Base-by-base conservation (phyloP, 1,139 yeast genomes). In the Protomyces inundatus region DNA sequence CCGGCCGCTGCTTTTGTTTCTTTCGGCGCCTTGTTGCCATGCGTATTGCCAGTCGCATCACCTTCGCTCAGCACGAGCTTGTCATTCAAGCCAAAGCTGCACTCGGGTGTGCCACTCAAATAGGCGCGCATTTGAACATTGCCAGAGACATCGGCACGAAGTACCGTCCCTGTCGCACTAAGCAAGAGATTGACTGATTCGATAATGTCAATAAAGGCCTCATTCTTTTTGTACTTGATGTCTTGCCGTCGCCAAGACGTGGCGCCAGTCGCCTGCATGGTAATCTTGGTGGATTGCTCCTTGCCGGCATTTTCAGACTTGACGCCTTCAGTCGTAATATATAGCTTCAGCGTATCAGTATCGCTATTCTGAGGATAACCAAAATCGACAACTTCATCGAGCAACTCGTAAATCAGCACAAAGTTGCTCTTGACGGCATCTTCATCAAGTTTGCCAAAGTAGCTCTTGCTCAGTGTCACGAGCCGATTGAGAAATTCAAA, bases 301-400 rank as follows among this genome's bases (percentile, higher is more conserved):
- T 56, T 51, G 42, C 57, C 48, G 10, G 64, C 52, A 30, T 56
- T 62, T 48, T 68, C 70, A 32, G 69, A 64, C 59, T 68, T 61
- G 54, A 69, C 68, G 34, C 69, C 76, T 52, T 75, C 77, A 4
- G 76, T 74, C 46, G 77, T 73, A 37, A 80, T 72, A 63, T 76
- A 73, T 67, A 73, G 77, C 66, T 74, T 77, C 45, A 85, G 72
- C 1, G 80, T 75, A 51, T 77, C 77, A 4, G 77, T 73, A 64
- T 90, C 97, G 66, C 90, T 81, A 67, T 82, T 83, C 66, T 84
- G 85, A 0, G 97, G 95, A 70, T 84, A 87, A 0, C 98, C 98
- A 73, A 85, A 88, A 68, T 88, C 95, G 36, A 87, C 76, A 35
- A 85, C 79, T 72, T 89, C 68, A 69, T 88, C 96, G 51, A 91